Evolutionary conservation across 2,329 filamentous ascomycete genomes (phyloP).

Genomic region (Microsporum ferrugineum): DNA sequence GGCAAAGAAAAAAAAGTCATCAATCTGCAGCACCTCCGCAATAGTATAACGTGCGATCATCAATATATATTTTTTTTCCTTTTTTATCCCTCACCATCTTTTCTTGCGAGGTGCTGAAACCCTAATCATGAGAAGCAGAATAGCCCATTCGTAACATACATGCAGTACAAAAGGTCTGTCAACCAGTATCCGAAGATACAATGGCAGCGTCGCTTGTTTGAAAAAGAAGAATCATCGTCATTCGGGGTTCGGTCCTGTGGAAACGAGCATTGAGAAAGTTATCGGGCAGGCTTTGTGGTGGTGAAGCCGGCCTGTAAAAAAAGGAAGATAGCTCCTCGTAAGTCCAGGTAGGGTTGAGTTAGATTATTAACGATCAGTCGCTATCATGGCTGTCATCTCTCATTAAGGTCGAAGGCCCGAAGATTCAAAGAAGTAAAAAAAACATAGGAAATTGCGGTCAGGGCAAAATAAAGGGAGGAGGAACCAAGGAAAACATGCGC

Average conservation of each 20-base stretch:
- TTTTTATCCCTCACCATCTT: background rate
- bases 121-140: background rate
- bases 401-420: constrained; percentile 1
- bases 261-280: background rate
- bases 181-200: background rate
- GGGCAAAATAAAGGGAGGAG: background rate
- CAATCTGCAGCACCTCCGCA: background rate
- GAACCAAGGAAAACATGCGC: background rate
- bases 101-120: constrained; percentile 3
- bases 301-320: background rate
- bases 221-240: background rate
- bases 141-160: constrained; percentile 1
- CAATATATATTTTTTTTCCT: background rate
- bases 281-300: background rate
- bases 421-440: background rate
- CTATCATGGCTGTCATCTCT: constrained; percentile 3
- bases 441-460: background rate
- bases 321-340: background rate
- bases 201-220: background rate
- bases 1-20: background rate
- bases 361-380: constrained; percentile 1
- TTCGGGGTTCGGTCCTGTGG: background rate
- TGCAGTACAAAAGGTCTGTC: background rate
- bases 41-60: constrained; percentile 1
- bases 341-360: background rate